These are phyloP conservation scores for Sphagnum magellanicum DNA, from an alignment of 228 moss, liverwort and hornwort genomes.

Conservation along the genomic window DNA sequence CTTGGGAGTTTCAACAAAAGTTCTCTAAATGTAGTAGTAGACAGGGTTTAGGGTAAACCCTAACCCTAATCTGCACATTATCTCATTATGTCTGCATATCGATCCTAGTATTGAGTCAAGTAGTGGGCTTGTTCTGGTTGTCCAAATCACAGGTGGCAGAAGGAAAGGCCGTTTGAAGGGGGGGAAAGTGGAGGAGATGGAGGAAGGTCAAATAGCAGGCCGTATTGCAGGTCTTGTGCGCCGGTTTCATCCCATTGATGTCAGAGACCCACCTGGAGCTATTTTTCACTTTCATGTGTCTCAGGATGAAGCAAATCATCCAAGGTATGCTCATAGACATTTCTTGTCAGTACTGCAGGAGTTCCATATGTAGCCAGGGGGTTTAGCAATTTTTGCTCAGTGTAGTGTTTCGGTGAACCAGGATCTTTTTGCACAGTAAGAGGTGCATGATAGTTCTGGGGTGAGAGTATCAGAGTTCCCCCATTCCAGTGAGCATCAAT, in stretches of 20 bases:
- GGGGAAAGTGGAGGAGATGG: slow-evolving; percentile 55
- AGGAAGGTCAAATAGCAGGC: slow-evolving; percentile 63
- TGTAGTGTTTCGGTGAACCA: neutral
- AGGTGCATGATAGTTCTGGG: neutral
- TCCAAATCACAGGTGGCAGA: slow-evolving; percentile 32
- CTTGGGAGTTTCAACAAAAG: neutral
- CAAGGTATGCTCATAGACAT: slow-evolving; percentile 27
- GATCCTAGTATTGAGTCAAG: neutral
- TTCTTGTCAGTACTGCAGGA: neutral
- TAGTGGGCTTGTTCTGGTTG: neutral
- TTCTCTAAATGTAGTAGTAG: too few species aligned
- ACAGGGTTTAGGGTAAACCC: too few species aligned
- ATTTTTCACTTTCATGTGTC: slow-evolving; percentile 77
- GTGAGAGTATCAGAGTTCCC: neutral
- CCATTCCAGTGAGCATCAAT: too few species aligned
- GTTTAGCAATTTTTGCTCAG: neutral
- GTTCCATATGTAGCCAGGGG: neutral
- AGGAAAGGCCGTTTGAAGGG: slow-evolving; percentile 75
- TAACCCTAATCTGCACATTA: neutral
- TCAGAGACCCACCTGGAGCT: slow-evolving; percentile 88
- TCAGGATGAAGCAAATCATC: slow-evolving; percentile 49
- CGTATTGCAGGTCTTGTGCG: slow-evolving; percentile 90
- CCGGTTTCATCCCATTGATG: slow-evolving; percentile 79
- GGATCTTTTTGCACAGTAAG: neutral
- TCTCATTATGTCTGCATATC: neutral